Percentiles rank a stretch among this genome's conserved stretches.
These are phyloP conservation scores for Monosporascus sp. DNA, from an alignment of 2,329 filamentous ascomycete species.

Conservation along the genomic window DNA sequence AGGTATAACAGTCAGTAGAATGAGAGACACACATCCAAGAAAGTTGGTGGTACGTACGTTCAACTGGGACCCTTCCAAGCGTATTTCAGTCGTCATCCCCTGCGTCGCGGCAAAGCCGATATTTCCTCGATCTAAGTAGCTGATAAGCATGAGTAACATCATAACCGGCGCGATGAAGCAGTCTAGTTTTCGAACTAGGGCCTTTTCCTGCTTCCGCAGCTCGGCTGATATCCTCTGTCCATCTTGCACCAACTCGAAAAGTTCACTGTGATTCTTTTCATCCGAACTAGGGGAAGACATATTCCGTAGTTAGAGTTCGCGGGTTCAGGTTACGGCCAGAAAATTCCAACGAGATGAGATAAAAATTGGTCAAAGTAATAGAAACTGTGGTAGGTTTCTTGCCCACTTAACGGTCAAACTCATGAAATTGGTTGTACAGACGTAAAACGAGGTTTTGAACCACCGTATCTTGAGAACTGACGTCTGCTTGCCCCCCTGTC, in stretches of 20 bases:
- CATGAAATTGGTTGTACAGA: no score
- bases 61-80: slow-evolving; percentile 13
- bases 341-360: no score
- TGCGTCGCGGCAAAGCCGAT: slow-evolving; percentile 22
- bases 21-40: neutral
- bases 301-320: neutral
- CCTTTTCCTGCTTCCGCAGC: slow-evolving; percentile 5
- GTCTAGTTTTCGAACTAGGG: slow-evolving; percentile 11
- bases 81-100: slow-evolving; percentile 16
- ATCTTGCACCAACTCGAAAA: slow-evolving; percentile 1
- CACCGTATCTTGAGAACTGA: no score
- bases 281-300: slow-evolving; percentile 1
- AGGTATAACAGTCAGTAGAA: slow-evolving; percentile 7
- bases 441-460: no score
- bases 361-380: no score
- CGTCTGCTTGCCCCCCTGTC: no score
- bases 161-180: slow-evolving; percentile 11
- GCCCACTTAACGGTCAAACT: no score
- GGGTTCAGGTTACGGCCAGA: no score
- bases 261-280: slow-evolving; percentile 3
- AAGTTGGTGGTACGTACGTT: slow-evolving; percentile 4
- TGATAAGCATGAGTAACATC: slow-evolving; percentile 16
- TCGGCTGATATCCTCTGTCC: slow-evolving; percentile 1
- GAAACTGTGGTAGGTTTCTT: no score
- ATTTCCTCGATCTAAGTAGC: slow-evolving; percentile 20